Conservation (phyloP, 805 yeast genomes). For the Teunomyces stri region DNA sequence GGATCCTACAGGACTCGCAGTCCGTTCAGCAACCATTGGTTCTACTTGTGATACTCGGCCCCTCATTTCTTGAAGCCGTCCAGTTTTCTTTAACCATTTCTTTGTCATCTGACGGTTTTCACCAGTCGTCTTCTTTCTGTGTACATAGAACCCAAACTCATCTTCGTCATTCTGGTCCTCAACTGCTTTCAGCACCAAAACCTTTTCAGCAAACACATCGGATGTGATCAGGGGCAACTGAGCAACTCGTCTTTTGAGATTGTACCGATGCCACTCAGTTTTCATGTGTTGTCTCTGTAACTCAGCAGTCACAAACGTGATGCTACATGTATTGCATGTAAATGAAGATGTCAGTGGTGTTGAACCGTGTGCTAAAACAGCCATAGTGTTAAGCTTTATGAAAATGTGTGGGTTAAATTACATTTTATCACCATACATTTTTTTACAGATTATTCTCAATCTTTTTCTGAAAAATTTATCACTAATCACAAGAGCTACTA, state of each 20-base stretch:
- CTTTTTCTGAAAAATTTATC: not conserved
- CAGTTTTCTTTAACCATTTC: constrained; percentile 24
- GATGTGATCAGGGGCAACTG: constrained; percentile 45
- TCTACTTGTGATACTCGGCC: constrained; percentile 24
- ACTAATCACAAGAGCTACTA: too few relatives aligned
- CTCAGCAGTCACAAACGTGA: constrained; percentile 77
- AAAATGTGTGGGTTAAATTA: not conserved
- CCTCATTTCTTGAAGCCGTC: not conserved
- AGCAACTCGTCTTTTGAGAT: constrained; percentile 90
- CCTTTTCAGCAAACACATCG: constrained; percentile 63
- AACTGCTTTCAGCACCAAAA: constrained; percentile 24
- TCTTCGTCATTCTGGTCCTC: constrained; percentile 35
- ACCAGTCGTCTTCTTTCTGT: constrained; percentile 20
- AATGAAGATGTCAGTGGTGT: constrained; percentile 25
- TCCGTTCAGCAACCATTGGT: constrained; percentile 22
- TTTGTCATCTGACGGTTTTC: constrained; percentile 35
- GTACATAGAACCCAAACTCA: constrained; percentile 52
- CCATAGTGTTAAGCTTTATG: constrained; percentile 4
- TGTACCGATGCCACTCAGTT: constrained; percentile 97
- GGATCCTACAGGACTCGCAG: constrained; percentile 52
- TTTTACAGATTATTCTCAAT: not conserved
- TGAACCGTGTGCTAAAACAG: constrained; percentile 23
- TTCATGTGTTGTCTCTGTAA: constrained; percentile 92
- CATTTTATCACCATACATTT: not conserved
- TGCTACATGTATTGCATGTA: constrained; percentile 88